A percentile compares a stretch with the other conserved stretches of the same genome.
Conservation (phyloP, 352 stramenopile genomes). For the Globisporangium okanoganense region DNA sequence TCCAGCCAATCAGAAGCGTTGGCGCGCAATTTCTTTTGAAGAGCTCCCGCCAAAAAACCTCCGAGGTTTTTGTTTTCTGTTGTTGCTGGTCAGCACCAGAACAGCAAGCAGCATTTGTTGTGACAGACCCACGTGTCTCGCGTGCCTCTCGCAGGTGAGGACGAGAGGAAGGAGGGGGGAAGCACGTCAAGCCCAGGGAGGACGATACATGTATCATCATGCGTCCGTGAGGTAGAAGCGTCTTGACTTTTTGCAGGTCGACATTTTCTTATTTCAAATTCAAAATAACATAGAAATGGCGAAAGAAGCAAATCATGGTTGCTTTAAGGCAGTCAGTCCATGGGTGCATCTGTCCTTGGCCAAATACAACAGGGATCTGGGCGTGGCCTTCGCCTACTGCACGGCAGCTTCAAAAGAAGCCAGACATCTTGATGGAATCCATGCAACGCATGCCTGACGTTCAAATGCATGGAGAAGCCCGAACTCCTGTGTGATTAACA, state of each 20-base stretch:
- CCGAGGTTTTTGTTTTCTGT: slow-evolving; percentile 6
- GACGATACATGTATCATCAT: no score
- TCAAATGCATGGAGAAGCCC: not conserved
- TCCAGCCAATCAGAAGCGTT: slow-evolving; percentile 19
- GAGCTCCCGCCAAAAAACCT: slow-evolving; percentile 6
- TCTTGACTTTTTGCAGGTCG: no score
- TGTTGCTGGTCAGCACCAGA: slow-evolving; percentile 1
- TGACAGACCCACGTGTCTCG: not conserved
- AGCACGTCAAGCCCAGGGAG: not conserved
- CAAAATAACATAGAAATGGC: no score
- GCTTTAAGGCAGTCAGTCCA: no score
- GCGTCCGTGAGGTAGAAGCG: no score
- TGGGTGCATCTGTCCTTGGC: no score
- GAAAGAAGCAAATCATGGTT: no score
- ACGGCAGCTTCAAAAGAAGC: no score
- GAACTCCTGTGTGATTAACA: not conserved
- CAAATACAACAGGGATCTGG: no score
- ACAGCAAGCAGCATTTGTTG: not conserved
- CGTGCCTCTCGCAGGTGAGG: not conserved
- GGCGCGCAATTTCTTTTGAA: slow-evolving; percentile 16
- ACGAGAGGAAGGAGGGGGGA: not conserved
- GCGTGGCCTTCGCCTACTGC: no score
- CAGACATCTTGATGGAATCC: no score
- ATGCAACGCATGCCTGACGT: not conserved
- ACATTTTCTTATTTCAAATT: no score